These are phyloP conservation scores for Protomyces pachydermus DNA, from an alignment of 1,139 yeast species.

Conservation along the genomic window DNA sequence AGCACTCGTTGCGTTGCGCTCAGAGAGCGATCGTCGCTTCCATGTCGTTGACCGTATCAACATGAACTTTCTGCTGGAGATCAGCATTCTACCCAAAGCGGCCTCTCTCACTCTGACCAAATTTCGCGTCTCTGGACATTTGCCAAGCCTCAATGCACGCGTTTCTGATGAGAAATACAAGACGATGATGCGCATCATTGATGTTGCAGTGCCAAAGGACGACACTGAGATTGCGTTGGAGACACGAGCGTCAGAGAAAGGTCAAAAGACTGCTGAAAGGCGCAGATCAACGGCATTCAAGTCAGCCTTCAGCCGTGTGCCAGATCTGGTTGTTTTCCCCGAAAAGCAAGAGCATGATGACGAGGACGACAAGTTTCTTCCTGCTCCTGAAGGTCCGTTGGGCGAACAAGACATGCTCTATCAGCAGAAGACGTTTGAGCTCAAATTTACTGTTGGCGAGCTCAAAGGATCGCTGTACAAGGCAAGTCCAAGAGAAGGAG, in stretches of 20 bases:
- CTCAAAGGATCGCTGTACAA: constrained; percentile 57
- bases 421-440: constrained; percentile 61
- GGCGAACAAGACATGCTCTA: constrained; percentile 29
- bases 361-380: constrained; percentile 16
- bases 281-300: constrained; percentile 1
- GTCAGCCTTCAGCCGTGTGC: constrained; percentile 3
- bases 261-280: background rate
- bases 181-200: constrained; percentile 71
- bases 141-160: constrained; percentile 68
- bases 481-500: constrained; percentile 48
- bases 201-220: constrained; percentile 62
- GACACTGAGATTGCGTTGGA: constrained; percentile 35
- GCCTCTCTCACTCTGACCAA: constrained; percentile 55
- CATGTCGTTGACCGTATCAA: constrained; percentile 71
- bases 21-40: constrained; percentile 45
- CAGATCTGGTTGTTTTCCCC: constrained; percentile 22
- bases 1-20: constrained; percentile 61
- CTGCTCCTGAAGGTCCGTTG: constrained; percentile 15
- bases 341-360: constrained; percentile 31
- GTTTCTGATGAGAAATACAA: constrained; percentile 88
- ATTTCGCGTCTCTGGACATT: constrained; percentile 67
- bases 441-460: constrained; percentile 60
- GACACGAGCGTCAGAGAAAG: background rate
- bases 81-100: constrained; percentile 81
- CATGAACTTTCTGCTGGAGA: constrained; percentile 65